phyloP scores from a whole-genome alignment of 176 grass and related monocot species.

The Zoysia japonica region DNA sequence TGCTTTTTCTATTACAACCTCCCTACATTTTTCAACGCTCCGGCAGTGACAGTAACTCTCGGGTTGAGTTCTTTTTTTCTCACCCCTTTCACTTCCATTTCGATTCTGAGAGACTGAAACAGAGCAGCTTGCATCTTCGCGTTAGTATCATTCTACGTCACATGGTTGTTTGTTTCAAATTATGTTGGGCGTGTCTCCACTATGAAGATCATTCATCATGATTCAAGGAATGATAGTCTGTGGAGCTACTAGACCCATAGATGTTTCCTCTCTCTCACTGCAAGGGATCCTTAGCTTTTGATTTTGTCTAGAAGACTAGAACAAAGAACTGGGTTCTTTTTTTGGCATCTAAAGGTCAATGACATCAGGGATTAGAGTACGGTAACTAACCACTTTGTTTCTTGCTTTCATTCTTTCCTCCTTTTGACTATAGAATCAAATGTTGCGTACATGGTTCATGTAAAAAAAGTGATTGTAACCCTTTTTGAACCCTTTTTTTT shows the following conservation, averaged over 20 bases:
- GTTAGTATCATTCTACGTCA: not conserved
- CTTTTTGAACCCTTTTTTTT: constrained; percentile 1
- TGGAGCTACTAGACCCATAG: not conserved
- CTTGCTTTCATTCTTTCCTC: not conserved
- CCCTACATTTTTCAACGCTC: too few species aligned
- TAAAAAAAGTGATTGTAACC: not conserved
- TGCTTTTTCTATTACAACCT: too few species aligned
- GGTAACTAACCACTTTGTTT: not conserved
- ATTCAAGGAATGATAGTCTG: constrained; percentile 19
- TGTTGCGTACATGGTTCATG: not conserved
- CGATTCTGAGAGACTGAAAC: too few species aligned
- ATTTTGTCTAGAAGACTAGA: constrained; percentile 18
- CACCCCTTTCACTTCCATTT: too few species aligned
- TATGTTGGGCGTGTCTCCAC: not conserved
- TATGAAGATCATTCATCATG: not conserved
- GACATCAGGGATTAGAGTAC: constrained; percentile 25
- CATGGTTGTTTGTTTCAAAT: constrained; percentile 14
- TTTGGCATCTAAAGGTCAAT: constrained; percentile 32
- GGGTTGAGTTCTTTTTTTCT: too few species aligned
- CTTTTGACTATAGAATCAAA: constrained; percentile 54
- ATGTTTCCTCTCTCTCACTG: not conserved
- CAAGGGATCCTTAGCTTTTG: constrained; percentile 5
- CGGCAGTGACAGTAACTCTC: too few species aligned
- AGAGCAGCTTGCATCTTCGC: not conserved
- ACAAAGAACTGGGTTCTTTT: not conserved